Conservation (phyloP, 148 eudicot species). For the Silene latifolia region DNA sequence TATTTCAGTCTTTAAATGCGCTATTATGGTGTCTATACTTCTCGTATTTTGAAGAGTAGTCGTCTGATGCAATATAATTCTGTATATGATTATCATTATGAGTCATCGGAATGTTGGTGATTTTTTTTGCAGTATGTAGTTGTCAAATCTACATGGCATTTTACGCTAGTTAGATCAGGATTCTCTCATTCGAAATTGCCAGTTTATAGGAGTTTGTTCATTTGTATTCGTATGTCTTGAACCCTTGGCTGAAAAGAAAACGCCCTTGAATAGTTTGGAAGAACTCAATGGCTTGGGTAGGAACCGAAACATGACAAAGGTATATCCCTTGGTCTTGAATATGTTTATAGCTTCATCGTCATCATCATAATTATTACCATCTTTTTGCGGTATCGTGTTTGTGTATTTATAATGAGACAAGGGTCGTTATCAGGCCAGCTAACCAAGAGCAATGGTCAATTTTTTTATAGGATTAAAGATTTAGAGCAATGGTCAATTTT, state of each 20-base stretch:
- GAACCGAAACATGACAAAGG: no score
- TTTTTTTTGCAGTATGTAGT: conserved; percentile 1
- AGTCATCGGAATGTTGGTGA: neutral
- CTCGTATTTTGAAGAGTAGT: no score
- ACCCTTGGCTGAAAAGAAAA: neutral
- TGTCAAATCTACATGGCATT: neutral
- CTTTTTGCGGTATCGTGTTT: no score
- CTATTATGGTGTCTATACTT: no score
- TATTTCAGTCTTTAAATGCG: neutral
- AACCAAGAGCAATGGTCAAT: no score
- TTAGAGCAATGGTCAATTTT: no score
- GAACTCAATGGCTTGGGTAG: neutral
- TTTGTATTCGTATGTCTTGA: neutral
- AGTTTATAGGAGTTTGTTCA: neutral
- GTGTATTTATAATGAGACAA: no score
- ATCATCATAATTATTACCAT: no score
- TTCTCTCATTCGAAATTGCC: neutral
- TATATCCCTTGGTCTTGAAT: no score
- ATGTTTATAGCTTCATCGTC: no score
- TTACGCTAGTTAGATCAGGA: neutral
- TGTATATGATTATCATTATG: neutral
- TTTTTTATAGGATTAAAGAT: no score
- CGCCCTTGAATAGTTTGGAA: neutral
- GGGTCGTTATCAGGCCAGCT: no score
- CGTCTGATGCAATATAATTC: neutral